Percentiles rank a stretch among this genome's conserved stretches.
These are phyloP conservation scores for Pelargonium myrrhifolium DNA, from an alignment of 441 rosid genomes.

Conservation along the genomic window DNA sequence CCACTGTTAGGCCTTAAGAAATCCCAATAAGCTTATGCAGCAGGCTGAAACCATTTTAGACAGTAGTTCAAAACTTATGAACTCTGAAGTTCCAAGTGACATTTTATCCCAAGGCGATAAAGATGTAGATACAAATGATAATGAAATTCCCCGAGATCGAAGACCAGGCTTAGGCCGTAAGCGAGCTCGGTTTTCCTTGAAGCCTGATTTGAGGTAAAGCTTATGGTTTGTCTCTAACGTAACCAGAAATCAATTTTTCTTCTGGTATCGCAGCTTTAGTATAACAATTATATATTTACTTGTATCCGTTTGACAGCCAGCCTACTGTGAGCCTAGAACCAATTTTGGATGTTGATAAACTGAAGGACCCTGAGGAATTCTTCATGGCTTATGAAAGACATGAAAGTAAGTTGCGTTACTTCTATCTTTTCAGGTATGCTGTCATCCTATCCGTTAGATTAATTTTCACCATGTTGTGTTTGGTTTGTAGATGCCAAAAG, in stretches of 20 bases:
- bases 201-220: conserved; percentile 48
- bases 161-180: conserved; percentile 63
- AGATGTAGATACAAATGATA: conserved; percentile 23
- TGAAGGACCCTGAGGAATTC: conserved; percentile 58
- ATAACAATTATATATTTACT: conserved; percentile 12
- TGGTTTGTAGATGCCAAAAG: conserved; percentile 47
- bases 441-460: neutral
- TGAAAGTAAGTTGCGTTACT: conserved; percentile 41
- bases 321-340: conserved; percentile 36
- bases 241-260: neutral
- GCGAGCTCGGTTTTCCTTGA: conserved; percentile 58
- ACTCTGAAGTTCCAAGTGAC: conserved; percentile 18
- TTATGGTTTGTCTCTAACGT: conserved; percentile 5
- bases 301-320: conserved; percentile 31
- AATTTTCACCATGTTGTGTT: conserved; percentile 7
- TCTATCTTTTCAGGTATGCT: conserved; percentile 7
- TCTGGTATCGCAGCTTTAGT: conserved; percentile 5
- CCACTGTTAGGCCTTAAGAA: conserved; percentile 43
- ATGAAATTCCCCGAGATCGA: conserved; percentile 40
- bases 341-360: conserved; percentile 45
- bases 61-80: conserved; percentile 21
- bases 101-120: conserved; percentile 16
- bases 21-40: conserved; percentile 40
- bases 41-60: conserved; percentile 42
- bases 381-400: conserved; percentile 56